Conservation (phyloP, 176 grass and related monocot species). For the Phoenix roebelenii region DNA sequence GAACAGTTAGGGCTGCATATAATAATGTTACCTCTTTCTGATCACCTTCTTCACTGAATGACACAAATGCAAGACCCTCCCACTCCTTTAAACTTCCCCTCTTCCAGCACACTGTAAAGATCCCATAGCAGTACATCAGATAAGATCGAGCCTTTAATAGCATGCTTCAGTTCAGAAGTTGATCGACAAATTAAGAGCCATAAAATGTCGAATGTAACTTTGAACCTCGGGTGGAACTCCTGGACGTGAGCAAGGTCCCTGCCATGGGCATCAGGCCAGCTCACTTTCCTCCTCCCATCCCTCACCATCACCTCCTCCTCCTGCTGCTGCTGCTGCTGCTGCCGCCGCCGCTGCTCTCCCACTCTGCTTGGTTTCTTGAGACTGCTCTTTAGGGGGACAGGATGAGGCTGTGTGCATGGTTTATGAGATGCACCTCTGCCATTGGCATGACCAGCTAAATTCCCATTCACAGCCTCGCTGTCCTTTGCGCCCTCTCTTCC, state of each 20-base stretch:
- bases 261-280: conserved; percentile 34
- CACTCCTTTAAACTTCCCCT: conserved; percentile 13
- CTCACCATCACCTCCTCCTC: neutral
- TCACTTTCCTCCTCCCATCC: conserved; percentile 31
- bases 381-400: conserved; percentile 15
- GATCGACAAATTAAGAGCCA: no score
- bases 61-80: conserved; percentile 23
- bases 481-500: conserved; percentile 1
- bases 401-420: neutral
- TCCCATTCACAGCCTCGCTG: neutral
- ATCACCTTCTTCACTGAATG: conserved; percentile 31
- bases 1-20: no score
- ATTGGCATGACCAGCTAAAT: neutral
- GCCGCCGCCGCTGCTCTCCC: neutral
- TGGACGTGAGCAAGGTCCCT: conserved; percentile 32
- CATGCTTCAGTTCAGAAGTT: neutral
- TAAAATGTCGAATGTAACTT: no score
- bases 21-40: no score
- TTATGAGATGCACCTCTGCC: neutral
- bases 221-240: conserved; percentile 29
- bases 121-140: neutral
- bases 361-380: conserved; percentile 9
- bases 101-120: conserved; percentile 16
- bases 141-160: neutral
- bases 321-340: neutral